These are phyloP conservation scores for Xylariaceae sp. DNA, from an alignment of 2,329 filamentous ascomycete species.

Conservation along the genomic window DNA sequence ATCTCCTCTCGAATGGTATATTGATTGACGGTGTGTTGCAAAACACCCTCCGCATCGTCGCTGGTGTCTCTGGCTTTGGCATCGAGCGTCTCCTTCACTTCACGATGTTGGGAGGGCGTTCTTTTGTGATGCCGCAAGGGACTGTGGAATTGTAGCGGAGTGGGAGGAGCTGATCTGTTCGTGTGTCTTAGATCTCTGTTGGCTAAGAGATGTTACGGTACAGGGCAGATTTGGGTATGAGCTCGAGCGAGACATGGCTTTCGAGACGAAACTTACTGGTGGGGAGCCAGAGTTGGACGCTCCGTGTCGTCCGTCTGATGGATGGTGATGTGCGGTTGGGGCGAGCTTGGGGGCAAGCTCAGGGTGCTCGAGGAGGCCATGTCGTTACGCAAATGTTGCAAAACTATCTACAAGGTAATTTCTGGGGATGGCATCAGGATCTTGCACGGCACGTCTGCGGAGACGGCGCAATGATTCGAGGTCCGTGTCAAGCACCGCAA, in stretches of 20 bases:
- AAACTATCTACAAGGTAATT: conserved; percentile 9
- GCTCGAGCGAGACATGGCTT: conserved; percentile 4
- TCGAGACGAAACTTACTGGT: conserved; percentile 37
- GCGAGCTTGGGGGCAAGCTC: conserved; percentile 30
- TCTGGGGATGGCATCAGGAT: conserved; percentile 22
- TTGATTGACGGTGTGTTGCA: conserved; percentile 88
- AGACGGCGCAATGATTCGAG: too few relatives aligned
- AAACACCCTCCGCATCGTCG: conserved; percentile 72
- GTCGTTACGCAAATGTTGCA: conserved; percentile 1
- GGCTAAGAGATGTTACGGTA: background rate
- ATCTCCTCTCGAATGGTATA: conserved; percentile 94
- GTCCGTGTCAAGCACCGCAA: too few relatives aligned
- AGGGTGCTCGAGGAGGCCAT: conserved; percentile 9
- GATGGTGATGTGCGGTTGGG: conserved; percentile 37
- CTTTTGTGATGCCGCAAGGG: conserved; percentile 55
- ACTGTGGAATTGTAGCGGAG: conserved; percentile 42
- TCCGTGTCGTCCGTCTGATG: conserved; percentile 31
- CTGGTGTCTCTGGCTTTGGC: conserved; percentile 82
- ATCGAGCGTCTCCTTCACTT: conserved; percentile 82
- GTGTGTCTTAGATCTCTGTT: conserved; percentile 14
- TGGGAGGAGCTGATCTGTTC: conserved; percentile 41
- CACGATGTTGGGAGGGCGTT: conserved; percentile 54
- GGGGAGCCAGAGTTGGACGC: conserved; percentile 32
- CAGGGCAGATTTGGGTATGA: background rate
- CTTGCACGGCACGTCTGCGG: background rate